phyloP scores from a whole-genome alignment of 139 green algal species.

The Edaphochlamys debaryana region DNA sequence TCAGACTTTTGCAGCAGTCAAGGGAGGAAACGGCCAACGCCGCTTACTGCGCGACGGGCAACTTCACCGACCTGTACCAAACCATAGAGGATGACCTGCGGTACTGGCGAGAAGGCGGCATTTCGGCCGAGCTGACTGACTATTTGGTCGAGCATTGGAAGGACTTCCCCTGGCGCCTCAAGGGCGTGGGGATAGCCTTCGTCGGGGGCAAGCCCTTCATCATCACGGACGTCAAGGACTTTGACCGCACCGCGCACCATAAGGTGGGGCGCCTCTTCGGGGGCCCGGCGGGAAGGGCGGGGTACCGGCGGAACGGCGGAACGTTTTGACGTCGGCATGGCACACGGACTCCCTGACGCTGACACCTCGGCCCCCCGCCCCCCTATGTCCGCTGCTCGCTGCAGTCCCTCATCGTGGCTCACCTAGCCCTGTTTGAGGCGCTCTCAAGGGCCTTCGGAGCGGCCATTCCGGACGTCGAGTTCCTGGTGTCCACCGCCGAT shows the following conservation, averaged over 20 bases:
- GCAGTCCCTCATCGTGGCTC: slow-evolving; percentile 7
- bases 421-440: slow-evolving; percentile 11
- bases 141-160: too few relatives aligned
- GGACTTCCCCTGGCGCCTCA: not conserved
- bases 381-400: too few relatives aligned
- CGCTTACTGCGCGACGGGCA: slow-evolving; percentile 13
- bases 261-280: not conserved
- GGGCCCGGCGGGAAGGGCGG: too few relatives aligned
- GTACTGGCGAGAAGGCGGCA: not conserved
- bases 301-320: too few relatives aligned
- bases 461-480: slow-evolving; percentile 32
- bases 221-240: not conserved
- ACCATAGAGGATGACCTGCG: slow-evolving; percentile 2
- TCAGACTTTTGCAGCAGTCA: too few relatives aligned
- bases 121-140: slow-evolving; percentile 1
- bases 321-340: too few relatives aligned
- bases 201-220: slow-evolving; percentile 18
- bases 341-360: too few relatives aligned
- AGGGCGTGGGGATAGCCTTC: slow-evolving; percentile 18
- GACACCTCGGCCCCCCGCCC: too few relatives aligned
- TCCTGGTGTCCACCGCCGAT: slow-evolving; percentile 17
- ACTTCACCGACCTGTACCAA: slow-evolving; percentile 13
- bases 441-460: slow-evolving; percentile 1
- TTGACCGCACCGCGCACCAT: not conserved
- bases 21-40: too few relatives aligned